Evolutionary conservation across 2,329 filamentous ascomycete genomes (phyloP).

Genomic region (Colletotrichum sp.): DNA sequence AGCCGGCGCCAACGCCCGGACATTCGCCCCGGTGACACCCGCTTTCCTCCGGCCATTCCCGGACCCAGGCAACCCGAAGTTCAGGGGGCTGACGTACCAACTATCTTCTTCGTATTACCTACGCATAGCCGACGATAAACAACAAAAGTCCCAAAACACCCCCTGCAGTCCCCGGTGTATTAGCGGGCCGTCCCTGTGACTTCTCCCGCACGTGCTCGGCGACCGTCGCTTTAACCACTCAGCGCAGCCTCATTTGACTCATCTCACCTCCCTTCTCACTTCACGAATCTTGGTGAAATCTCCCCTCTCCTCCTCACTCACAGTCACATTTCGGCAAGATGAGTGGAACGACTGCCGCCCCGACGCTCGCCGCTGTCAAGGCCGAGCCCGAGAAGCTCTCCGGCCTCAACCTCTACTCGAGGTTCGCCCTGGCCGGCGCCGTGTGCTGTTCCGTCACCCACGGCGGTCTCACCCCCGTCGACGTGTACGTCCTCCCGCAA

Average conservation of each 20-base stretch:
- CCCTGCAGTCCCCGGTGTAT: background rate
- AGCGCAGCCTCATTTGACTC: background rate
- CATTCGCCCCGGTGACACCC: background rate
- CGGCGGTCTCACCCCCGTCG: constrained; percentile 94
- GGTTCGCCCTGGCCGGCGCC: constrained; percentile 96
- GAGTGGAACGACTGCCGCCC: constrained; percentile 47
- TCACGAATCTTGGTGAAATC: background rate
- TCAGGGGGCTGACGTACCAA: background rate
- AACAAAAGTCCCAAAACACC: background rate
- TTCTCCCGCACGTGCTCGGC: background rate
- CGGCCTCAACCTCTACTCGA: constrained; percentile 80
- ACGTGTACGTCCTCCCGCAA: constrained; percentile 80
- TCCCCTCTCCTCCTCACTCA: background rate
- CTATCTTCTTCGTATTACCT: background rate
- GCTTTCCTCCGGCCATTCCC: background rate
- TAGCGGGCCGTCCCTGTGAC: background rate
- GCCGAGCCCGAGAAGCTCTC: constrained; percentile 47
- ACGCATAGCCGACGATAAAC: background rate
- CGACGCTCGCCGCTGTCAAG: constrained; percentile 49
- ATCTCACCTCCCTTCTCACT: background rate
- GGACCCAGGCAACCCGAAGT: background rate
- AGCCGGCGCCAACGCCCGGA: background rate
- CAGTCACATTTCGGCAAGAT: background rate
- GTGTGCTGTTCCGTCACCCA: constrained; percentile 98
- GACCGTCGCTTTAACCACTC: background rate